Evolutionary conservation across 805 yeast genomes (phyloP), one percentile per base, ranked within the genome.

Genomic region (Suhomyces sp.): DNA sequence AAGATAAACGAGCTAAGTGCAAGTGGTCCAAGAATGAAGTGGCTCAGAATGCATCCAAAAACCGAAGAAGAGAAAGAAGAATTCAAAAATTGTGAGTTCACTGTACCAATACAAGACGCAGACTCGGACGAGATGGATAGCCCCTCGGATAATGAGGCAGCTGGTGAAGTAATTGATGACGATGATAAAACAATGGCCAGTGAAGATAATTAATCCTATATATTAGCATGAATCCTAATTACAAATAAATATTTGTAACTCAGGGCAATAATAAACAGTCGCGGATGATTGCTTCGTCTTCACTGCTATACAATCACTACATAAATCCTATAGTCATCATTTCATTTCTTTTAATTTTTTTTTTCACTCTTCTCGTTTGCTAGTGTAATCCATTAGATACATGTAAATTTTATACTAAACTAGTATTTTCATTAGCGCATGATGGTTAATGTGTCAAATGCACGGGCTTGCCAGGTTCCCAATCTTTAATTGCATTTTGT

Each of bases 11-110:
- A 89, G 65, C 65, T 73, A 51, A 86, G 96, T 45, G 73, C 80
- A 29, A 79, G 88, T 47, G 99, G 99, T 0, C 92, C 96, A n/a
- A 81, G 98, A 60, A 94, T 94, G 98, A 81, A 80, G 62, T 94
- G 99, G 99, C 77, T 93, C 56, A 82, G 98, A 61, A 85, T 84
- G 67, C 76, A 81, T 57, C 98, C 98, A 3, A 72, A 73, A 44
- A 79, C 83, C 3, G 78, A 72, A 17, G 82, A 76, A 44, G 92
- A 88, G 62, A 69, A 80, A 60, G 78, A 73, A 49, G 96, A 89
- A 62, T 84, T 76, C 58, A 78, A 81, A 5, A 71, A 70, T 36
- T 88, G 94, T 64, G 90, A 87, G 65, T 86, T 80, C 60, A 78
- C 73, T 41, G 66, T 83, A 22, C 88, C 89, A 1, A 49, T 46